Evolutionary conservation across 208 protist genomes (phyloP), one percentile per base, ranked within the genome.

Genomic region (Wallacemonas sp.): DNA sequence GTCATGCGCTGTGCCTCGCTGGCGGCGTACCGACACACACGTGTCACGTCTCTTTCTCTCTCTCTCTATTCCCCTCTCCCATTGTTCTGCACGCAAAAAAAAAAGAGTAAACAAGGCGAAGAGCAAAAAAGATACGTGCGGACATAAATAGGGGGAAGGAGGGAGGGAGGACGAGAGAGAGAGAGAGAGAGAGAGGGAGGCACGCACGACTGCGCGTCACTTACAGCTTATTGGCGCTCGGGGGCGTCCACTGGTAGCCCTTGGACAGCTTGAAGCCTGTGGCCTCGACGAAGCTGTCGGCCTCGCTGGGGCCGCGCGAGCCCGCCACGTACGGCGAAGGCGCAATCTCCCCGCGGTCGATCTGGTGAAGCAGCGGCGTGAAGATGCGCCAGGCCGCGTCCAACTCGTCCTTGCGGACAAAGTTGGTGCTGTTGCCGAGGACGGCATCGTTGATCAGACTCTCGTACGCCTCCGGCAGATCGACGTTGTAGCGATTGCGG

Each of bases 311-410:
- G 4, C 94, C 94, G 33, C 86, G 77, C 1, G 84, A 87, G 36
- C 92, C 94, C n/a, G 93, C 89, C 38, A 49, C 33, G 72, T 98
- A 96, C 18, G 82, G 81, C 31, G 91, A 76, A 31, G 81, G 78
- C 57, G 64, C 31, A 10, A 96, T 14, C 50, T 84, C 72, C 2
- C 89, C 87, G 25, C 63, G 25, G 52, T 97, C 91, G 62, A 97
- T 94, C 66, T 93, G 75, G 32, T 96, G 74, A 20, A 97, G 77
- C 36, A 97, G 81, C 57, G 94, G 92, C 7, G 87, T 94, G 67
- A 94, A 97, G 65, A 97, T 97, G 54, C 77, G 80, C 94, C 94
- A 97, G 36, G 90, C 87, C 22, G 86, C 89, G 38, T 96, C 91
- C 18, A 97, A 78, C 74, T 97, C 94, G 67, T 97, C 94, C 67